Evolutionary conservation across 2,329 filamentous ascomycete genomes (phyloP).

Genomic region (Fusarium kyushuense): DNA sequence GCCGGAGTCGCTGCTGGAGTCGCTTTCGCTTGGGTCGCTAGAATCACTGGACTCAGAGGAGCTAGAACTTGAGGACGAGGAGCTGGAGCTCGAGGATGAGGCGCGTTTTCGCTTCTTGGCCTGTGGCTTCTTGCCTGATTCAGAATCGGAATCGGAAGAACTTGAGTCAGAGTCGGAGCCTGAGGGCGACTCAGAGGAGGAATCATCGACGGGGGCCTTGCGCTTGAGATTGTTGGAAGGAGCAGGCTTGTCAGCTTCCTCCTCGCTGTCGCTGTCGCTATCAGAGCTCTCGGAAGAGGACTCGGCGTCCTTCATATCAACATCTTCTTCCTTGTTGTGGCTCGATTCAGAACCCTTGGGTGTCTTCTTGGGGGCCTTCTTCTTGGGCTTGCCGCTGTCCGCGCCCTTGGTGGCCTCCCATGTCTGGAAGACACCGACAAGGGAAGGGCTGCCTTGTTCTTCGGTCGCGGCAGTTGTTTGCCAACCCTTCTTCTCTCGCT

Average conservation of each 20-base stretch:
- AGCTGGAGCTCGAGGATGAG: slow-evolving; percentile 35
- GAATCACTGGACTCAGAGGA: slow-evolving; percentile 46
- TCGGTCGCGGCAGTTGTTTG: slow-evolving; percentile 43
- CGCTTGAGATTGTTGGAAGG: slow-evolving; percentile 54
- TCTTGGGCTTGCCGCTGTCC: slow-evolving; percentile 37
- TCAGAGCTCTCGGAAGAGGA: slow-evolving; percentile 51
- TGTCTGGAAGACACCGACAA: slow-evolving; percentile 63
- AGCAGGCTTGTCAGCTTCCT: slow-evolving; percentile 42
- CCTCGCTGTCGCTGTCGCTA: slow-evolving; percentile 40
- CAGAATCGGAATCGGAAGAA: slow-evolving; percentile 45
- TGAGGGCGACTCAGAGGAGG: slow-evolving; percentile 53
- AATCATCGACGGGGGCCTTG: slow-evolving; percentile 53
- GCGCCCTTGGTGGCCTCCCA: slow-evolving; percentile 58
- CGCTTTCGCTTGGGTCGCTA: slow-evolving; percentile 45
- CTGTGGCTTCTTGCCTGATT: slow-evolving; percentile 60
- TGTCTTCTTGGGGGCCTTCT: slow-evolving; percentile 39
- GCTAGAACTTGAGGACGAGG: slow-evolving; percentile 36
- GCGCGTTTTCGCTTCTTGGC: slow-evolving; percentile 64
- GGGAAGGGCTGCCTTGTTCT: slow-evolving; percentile 52
- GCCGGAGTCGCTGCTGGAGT: slow-evolving; percentile 49
- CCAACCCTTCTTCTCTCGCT: slow-evolving; percentile 68
- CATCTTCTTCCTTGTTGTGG: slow-evolving; percentile 54
- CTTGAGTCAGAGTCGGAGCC: slow-evolving; percentile 50
- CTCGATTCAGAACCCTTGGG: slow-evolving; percentile 28
- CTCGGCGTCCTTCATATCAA: slow-evolving; percentile 62